Evolutionary conservation across 2,329 filamentous ascomycete species (phyloP).

Genomic region (Gaeumannomyces tritici): DNA sequence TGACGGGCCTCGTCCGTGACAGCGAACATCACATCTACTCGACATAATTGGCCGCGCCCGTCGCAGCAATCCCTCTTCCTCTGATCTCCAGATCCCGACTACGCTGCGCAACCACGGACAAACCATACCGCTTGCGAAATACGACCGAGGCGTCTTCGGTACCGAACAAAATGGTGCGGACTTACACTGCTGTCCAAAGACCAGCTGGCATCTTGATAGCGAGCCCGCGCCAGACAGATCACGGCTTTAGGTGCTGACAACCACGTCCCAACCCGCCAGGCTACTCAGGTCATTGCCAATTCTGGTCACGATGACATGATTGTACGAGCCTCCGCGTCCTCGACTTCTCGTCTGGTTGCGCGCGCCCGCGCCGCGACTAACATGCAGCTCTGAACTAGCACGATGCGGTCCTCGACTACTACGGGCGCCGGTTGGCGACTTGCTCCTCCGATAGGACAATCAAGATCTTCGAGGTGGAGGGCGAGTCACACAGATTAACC

Average conservation of each 20-base stretch:
- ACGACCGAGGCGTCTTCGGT: too few relatives aligned
- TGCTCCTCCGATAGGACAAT: conserved; percentile 98
- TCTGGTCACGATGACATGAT: conserved; percentile 99
- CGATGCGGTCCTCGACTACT: conserved; percentile 97
- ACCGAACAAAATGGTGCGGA: too few relatives aligned
- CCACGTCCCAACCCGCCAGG: conserved; percentile 15
- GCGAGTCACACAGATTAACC: conserved; percentile 77
- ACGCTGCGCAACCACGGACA: background rate
- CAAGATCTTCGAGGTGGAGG: conserved; percentile 98
- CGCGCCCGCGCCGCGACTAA: conserved; percentile 5
- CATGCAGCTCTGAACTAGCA: conserved; percentile 45
- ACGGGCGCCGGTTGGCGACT: conserved; percentile 88
- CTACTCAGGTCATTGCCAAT: conserved; percentile 68
- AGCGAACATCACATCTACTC: background rate
- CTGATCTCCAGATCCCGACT: background rate
- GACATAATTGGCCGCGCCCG: too few relatives aligned
- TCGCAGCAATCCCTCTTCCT: too few relatives aligned
- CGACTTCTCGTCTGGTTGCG: background rate
- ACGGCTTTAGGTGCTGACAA: background rate
- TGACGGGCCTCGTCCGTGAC: background rate
- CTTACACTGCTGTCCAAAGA: too few relatives aligned
- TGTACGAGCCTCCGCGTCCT: conserved; percentile 47
- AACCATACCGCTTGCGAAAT: too few relatives aligned
- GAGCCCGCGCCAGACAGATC: too few relatives aligned
- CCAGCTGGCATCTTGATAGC: too few relatives aligned